Conservation (phyloP, 169 alveolate genomes). For the Plasmodium knowlesi region DNA sequence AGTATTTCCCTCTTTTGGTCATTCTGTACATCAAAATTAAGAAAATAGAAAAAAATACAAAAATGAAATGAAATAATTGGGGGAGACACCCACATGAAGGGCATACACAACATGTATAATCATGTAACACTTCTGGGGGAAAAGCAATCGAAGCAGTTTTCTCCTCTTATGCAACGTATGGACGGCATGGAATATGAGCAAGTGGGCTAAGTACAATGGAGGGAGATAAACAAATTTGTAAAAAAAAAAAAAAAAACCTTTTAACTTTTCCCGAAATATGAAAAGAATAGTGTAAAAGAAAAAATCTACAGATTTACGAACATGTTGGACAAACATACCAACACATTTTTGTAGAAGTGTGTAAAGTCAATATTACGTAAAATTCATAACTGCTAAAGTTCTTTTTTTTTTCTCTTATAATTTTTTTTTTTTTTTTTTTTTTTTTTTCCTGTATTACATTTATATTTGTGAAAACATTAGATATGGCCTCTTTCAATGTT, state of each 20-base stretch:
- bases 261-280: background rate
- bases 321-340: background rate
- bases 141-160: background rate
- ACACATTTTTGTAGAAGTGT: background rate
- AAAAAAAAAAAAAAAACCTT: background rate
- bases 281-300: background rate
- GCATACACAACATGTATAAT: background rate
- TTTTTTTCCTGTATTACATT: conserved; percentile 20
- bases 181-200: background rate
- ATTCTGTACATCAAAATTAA: background rate
- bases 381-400: background rate
- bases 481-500: conserved; percentile 50
- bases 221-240: background rate
- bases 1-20: conserved; percentile 69
- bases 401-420: background rate
- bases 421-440: conserved; percentile 5
- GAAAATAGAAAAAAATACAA: background rate
- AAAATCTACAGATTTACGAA: background rate
- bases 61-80: background rate
- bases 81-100: background rate
- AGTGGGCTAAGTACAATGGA: background rate
- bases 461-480: conserved; percentile 30
- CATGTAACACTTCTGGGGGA: background rate
- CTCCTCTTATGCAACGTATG: background rate
- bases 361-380: background rate